These are phyloP conservation scores for Fusarium gaditjirri DNA, from an alignment of 2,329 filamentous ascomycete genomes.

Conservation along the genomic window DNA sequence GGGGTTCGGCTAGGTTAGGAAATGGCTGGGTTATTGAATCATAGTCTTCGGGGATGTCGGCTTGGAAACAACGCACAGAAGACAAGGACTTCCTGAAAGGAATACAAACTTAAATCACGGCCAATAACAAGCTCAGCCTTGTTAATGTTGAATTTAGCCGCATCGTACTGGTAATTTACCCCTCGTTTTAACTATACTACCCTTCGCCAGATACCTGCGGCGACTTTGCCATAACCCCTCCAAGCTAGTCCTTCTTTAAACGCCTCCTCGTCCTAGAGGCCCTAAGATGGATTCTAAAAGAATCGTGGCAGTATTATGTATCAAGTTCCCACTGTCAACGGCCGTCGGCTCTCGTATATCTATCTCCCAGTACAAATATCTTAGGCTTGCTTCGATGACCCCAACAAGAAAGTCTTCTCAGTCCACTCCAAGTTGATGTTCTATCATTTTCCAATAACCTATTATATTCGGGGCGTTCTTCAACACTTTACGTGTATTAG, in stretches of 20 bases:
- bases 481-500: accelerated
- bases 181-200: neutral
- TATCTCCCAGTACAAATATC: neutral
- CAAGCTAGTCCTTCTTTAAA: neutral
- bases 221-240: neutral
- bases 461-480: accelerated
- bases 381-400: neutral
- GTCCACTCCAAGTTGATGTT: no score
- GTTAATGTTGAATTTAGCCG: neutral
- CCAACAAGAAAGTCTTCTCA: neutral
- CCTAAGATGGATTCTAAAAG: neutral
- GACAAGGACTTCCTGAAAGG: neutral
- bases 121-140: neutral
- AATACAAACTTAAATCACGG: neutral
- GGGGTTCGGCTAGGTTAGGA: neutral
- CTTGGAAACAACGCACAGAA: neutral
- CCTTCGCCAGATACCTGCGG: neutral
- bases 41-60: neutral
- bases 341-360: neutral
- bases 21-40: neutral
- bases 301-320: neutral
- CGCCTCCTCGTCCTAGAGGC: accelerated
- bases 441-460: accelerated
- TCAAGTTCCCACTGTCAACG: neutral
- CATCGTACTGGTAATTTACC: neutral